Evolutionary conservation across 2,329 filamentous ascomycete species (phyloP).

Genomic region (Aspergillus ustus): DNA sequence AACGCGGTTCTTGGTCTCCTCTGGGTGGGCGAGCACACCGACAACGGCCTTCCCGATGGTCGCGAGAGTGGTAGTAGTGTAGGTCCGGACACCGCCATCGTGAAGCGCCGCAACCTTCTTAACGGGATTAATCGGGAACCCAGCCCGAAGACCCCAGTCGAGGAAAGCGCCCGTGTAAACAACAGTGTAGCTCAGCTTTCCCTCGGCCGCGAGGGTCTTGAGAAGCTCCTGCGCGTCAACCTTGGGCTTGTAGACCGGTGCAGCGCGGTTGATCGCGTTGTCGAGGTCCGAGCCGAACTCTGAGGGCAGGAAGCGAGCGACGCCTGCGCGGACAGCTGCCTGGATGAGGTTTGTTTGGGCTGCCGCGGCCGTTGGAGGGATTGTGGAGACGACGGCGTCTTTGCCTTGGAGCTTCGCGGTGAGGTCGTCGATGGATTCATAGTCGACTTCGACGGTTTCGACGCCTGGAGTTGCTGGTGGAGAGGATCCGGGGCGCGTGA

Average conservation of each 20-base stretch:
- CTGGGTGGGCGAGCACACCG: constrained; percentile 53
- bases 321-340: constrained; percentile 13
- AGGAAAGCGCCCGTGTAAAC: constrained; percentile 41
- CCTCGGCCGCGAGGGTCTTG: constrained; percentile 24
- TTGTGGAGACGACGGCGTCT: constrained; percentile 34
- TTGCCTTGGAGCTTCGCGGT: constrained; percentile 31
- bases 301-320: constrained; percentile 32
- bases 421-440: constrained; percentile 31
- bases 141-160: constrained; percentile 36
- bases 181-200: constrained; percentile 37
- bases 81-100: constrained; percentile 56
- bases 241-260: constrained; percentile 41
- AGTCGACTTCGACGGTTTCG: constrained; percentile 32
- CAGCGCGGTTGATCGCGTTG: constrained; percentile 27
- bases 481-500: constrained; percentile 27
- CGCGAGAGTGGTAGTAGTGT: constrained; percentile 55
- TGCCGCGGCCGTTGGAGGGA: constrained; percentile 14
- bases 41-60: constrained; percentile 56
- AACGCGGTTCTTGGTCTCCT: constrained; percentile 58
- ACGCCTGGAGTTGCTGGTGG: constrained; percentile 11
- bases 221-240: constrained; percentile 35
- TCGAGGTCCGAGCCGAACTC: constrained; percentile 41
- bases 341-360: constrained; percentile 16
- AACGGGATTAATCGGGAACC: constrained; percentile 51
- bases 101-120: constrained; percentile 46